Percentiles rank a stretch among this genome's conserved stretches.
These are phyloP conservation scores for Cladosporium sp. DNA, from an alignment of 2,329 filamentous ascomycete species.

Conservation along the genomic window DNA sequence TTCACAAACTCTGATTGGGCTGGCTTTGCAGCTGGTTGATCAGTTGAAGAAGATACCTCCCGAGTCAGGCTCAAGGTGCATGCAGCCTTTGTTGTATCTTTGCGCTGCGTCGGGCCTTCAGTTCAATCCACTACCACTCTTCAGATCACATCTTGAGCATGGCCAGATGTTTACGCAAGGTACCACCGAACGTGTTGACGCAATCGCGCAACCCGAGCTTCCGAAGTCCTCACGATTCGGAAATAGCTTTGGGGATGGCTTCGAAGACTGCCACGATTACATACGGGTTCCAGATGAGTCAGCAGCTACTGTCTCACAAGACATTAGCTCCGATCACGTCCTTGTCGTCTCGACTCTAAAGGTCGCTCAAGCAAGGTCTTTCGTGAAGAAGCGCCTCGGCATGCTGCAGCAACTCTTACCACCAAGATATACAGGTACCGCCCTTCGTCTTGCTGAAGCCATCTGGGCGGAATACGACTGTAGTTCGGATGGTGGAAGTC, in stretches of 20 bases:
- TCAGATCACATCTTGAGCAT: neutral
- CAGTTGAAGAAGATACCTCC: conserved; percentile 17
- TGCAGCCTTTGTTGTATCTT: conserved; percentile 21
- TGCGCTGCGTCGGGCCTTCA: conserved; percentile 18
- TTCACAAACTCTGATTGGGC: neutral
- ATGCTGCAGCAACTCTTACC: conserved; percentile 7
- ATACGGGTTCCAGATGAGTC: neutral
- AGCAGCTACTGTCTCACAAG: neutral
- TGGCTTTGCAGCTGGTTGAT: conserved; percentile 8
- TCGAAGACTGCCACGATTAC: neutral
- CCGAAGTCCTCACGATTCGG: neutral
- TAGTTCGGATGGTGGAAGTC: neutral
- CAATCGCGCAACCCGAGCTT: neutral
- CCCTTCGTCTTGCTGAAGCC: neutral
- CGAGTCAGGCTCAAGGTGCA: conserved; percentile 21
- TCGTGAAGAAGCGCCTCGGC: conserved; percentile 7
- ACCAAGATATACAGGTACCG: neutral
- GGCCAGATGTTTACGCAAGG: neutral
- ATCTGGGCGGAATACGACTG: conserved; percentile 14
- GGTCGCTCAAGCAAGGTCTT: conserved; percentile 3
- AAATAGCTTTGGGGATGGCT: neutral
- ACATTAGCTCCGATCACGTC: neutral
- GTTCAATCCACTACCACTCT: neutral
- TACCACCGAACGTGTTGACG: neutral
- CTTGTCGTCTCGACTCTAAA: neutral